These are phyloP conservation scores for Lolium multiflorum DNA, from an alignment of 176 grass and related monocot species.

Conservation along the genomic window DNA sequence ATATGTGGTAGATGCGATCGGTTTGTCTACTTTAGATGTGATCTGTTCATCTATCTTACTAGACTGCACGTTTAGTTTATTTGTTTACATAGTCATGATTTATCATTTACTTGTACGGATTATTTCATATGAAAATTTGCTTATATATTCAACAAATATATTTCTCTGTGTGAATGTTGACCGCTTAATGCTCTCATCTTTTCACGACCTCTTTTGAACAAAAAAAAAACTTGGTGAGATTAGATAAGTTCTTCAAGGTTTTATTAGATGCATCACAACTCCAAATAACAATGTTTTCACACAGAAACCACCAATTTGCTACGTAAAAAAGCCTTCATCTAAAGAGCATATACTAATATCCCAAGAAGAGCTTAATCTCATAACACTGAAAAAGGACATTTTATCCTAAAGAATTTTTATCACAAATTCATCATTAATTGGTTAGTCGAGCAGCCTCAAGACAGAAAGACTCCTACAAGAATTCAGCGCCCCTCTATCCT, in stretches of 20 bases:
- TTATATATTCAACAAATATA: slow-evolving; percentile 59
- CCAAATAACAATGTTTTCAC: slow-evolving; percentile 88
- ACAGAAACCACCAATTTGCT: slow-evolving; percentile 77
- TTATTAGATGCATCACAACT: slow-evolving; percentile 67
- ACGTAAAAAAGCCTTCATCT: slow-evolving; percentile 57
- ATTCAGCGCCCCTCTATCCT: slow-evolving; percentile 37
- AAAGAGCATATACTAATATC: slow-evolving; percentile 59
- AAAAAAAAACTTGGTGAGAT: slow-evolving; percentile 62
- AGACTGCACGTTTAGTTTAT: no score
- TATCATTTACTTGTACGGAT: no score
- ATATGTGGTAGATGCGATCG: no score
- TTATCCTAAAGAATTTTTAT: slow-evolving; percentile 40
- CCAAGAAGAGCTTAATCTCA: slow-evolving; percentile 45
- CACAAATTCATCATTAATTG: slow-evolving; percentile 64
- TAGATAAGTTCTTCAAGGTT: slow-evolving; percentile 67
- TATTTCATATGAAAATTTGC: no score
- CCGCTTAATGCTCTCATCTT: not conserved
- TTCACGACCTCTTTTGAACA: slow-evolving; percentile 27
- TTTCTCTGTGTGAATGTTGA: slow-evolving; percentile 40
- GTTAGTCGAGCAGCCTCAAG: slow-evolving; percentile 61
- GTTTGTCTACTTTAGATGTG: no score
- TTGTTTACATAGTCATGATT: no score
- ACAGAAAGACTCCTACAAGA: slow-evolving; percentile 43
- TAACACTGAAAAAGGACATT: slow-evolving; percentile 28
- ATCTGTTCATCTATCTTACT: no score